Base-by-base conservation (phyloP, 2,329 filamentous ascomycete species). In the Sclerotinia trifoliorum region DNA sequence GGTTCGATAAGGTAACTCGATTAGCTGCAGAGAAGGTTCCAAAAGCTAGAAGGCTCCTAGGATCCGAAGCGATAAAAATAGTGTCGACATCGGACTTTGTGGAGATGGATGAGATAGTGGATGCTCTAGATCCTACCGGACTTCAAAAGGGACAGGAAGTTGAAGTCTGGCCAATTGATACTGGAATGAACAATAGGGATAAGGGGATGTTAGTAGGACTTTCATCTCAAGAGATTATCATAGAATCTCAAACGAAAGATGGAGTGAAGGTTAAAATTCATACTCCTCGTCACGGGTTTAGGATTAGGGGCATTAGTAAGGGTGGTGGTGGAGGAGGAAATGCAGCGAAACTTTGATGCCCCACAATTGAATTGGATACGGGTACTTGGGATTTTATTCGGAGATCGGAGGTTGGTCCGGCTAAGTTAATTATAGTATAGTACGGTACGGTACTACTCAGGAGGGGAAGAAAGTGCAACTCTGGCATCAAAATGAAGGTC, bases 211-310 rank as follows among this genome's bases (percentile, higher is more conserved):
- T 91, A 70, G 78, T 88, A 19, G 80, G 81, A 35, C 74, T 91
- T 63, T 80, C 80, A 55, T 75, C 75, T 29, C 78, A 80, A 57
- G 86, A 90, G 80, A 81, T 88, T 10, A 87, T 89, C 1, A 80
- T 90, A 70, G 83, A 87, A 75, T 81, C 83, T 19, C 75, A 77
- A 68, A 80, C 79, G 3, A 77, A 78, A 69, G 78, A 77, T 35
- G 80, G 80, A 15, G 76, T 74, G 56, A 78, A 78, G 26, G 78
- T 90, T 26, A 81, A 82, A 66, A 78, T 91, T 46, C 88, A 91
- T 79, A 84, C 85, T 66, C 88, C 88, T 8, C 81, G 88, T 72
- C 83, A 85, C 75, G 84, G 85, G 29, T 90, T 88, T 76, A 80
- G 81, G 69, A 77, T 87, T 19, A 60, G 68, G 35, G 69, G 54